Conservation (phyloP, 1,139 yeast genomes). For the Petasospora fabianii region DNA sequence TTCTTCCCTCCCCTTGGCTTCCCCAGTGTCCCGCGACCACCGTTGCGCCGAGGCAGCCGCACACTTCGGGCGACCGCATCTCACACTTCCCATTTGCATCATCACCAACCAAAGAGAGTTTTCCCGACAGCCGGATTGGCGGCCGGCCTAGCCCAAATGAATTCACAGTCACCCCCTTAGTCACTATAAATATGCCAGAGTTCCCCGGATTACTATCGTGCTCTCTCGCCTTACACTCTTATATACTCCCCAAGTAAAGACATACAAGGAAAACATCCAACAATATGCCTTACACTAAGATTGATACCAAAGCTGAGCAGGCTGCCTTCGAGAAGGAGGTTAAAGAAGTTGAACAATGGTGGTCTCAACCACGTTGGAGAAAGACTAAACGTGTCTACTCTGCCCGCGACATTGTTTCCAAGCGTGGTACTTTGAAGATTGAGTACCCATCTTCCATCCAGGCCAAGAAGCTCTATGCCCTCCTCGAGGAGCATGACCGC, state of each 20-base stretch:
- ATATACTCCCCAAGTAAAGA: no score
- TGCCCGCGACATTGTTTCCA: slow-evolving; percentile 84
- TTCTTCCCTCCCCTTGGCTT: background rate
- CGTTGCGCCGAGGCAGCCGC: background rate
- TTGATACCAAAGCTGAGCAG: slow-evolving; percentile 26
- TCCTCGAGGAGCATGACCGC: slow-evolving; percentile 68
- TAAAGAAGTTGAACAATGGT: slow-evolving; percentile 76
- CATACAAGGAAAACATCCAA: background rate
- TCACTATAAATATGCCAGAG: no score
- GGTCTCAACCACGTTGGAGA: slow-evolving; percentile 89
- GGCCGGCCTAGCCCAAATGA: no score
- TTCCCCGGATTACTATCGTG: background rate
- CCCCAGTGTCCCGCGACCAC: background rate
- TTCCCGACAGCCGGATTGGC: no score
- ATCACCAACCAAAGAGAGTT: no score
- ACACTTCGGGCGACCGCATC: background rate
- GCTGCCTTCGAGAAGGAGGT: slow-evolving; percentile 63
- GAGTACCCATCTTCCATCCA: slow-evolving; percentile 75
- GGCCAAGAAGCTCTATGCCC: slow-evolving; percentile 74
- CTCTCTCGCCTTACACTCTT: no score
- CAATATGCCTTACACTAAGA: slow-evolving; percentile 15
- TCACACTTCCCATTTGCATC: no score
- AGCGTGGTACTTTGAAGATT: slow-evolving; percentile 73
- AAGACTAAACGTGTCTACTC: slow-evolving; percentile 85
- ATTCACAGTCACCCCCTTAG: no score